Evolutionary conservation across 1,284 basidiomycete genomes (phyloP).

Genomic region (Stygiomarasmius scandens): DNA sequence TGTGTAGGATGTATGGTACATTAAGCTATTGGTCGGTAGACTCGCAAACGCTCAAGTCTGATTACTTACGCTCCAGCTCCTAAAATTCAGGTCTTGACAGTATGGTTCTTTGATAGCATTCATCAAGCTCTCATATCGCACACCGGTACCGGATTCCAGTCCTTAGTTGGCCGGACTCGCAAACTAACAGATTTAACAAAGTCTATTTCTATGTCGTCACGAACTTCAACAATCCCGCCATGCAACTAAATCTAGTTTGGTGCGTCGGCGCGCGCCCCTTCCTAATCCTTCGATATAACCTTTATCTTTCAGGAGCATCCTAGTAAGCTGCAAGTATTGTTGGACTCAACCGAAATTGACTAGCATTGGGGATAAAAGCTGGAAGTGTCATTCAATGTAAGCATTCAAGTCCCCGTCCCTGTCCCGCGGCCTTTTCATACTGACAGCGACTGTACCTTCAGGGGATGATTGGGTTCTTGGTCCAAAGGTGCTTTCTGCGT

Average conservation of each 20-base stretch:
- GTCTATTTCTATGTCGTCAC: slow-evolving; percentile 57
- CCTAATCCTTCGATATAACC: slow-evolving; percentile 2
- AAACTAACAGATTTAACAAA: slow-evolving; percentile 19
- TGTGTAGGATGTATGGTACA: slow-evolving; percentile 47
- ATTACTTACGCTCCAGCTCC: too few species aligned
- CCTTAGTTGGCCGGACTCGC: background rate
- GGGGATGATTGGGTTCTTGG: slow-evolving; percentile 55
- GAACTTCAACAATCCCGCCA: slow-evolving; percentile 46
- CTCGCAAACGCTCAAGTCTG: too few species aligned
- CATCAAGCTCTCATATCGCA: slow-evolving; percentile 58
- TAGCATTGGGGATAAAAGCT: slow-evolving; percentile 30
- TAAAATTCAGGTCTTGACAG: slow-evolving; percentile 39
- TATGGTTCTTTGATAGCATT: slow-evolving; percentile 50
- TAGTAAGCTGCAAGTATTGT: slow-evolving; percentile 32
- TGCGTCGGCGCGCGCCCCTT: slow-evolving; percentile 25
- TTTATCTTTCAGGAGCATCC: slow-evolving; percentile 43
- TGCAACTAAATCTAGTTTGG: slow-evolving; percentile 47
- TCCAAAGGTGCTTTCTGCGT: slow-evolving; percentile 46
- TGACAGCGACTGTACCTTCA: slow-evolving; percentile 24
- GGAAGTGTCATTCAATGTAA: slow-evolving; percentile 57
- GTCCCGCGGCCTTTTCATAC: background rate
- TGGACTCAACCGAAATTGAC: background rate
- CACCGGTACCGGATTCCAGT: slow-evolving; percentile 41
- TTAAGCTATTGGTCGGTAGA: slow-evolving; percentile 46
- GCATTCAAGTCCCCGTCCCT: slow-evolving; percentile 16